These are phyloP conservation scores for Hysterangium stoloniferum DNA, from an alignment of 768 basidiomycete genomes.

Conservation along the genomic window DNA sequence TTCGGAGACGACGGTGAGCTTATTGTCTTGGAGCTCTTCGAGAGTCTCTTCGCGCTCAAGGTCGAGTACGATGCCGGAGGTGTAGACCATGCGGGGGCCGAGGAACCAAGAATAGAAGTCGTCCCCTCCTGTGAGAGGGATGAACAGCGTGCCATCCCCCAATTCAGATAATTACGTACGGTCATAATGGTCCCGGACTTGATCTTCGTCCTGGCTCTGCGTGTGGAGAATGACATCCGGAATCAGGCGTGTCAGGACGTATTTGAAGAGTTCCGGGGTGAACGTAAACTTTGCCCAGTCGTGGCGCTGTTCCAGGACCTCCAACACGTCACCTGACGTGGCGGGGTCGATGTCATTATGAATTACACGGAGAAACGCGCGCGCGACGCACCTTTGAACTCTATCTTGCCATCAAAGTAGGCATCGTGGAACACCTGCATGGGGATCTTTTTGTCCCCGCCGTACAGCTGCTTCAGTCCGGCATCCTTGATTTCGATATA, in stretches of 20 bases:
- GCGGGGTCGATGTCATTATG: background rate
- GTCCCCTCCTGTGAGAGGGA: conserved; percentile 57
- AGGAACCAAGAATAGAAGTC: conserved; percentile 98
- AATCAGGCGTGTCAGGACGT: conserved; percentile 77
- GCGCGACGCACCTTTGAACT: conserved; percentile 73
- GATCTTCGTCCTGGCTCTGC: conserved; percentile 86
- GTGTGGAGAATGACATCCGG: conserved; percentile 95
- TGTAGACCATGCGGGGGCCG: conserved; percentile 95
- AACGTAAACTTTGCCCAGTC: conserved; percentile 94
- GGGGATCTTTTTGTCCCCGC: conserved; percentile 85
- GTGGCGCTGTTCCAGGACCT: conserved; percentile 88
- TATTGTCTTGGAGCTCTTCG: conserved; percentile 97
- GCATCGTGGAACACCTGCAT: conserved; percentile 98
- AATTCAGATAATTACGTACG: conserved; percentile 37
- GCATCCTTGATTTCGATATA: conserved; percentile 89
- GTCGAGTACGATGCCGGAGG: conserved; percentile 79
- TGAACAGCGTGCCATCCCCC: conserved; percentile 6
- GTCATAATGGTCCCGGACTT: conserved; percentile 95
- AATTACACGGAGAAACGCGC: conserved; percentile 3
- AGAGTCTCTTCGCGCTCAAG: conserved; percentile 69
- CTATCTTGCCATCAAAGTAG: conserved; percentile 93
- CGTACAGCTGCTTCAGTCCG: conserved; percentile 71
- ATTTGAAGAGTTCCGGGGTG: conserved; percentile 88
- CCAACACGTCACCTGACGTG: conserved; percentile 77
- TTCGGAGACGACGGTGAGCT: conserved; percentile 89